Evolutionary conservation across 768 basidiomycete species (phyloP).

Genomic region (Pleurotus platypus): DNA sequence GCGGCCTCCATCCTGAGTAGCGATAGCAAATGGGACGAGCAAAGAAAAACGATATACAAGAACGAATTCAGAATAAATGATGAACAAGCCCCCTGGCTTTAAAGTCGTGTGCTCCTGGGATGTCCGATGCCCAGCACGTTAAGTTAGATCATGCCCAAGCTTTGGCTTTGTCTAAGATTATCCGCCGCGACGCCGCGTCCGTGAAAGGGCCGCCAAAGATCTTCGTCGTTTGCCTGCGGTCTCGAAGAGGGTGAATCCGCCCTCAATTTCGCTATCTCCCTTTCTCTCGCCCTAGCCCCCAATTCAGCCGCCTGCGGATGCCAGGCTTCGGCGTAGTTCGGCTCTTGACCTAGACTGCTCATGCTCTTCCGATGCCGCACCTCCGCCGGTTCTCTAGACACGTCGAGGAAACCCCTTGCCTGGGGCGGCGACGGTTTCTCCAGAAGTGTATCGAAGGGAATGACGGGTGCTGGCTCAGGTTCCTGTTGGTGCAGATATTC

Average conservation of each 20-base stretch:
- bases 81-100: neutral
- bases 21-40: no score
- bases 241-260: neutral
- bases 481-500: neutral
- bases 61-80: neutral
- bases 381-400: no score
- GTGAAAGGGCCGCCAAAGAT: slow-evolving; percentile 1
- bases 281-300: neutral
- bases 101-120: neutral
- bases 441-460: neutral
- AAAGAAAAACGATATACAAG: neutral
- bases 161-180: slow-evolving; percentile 2
- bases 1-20: no score
- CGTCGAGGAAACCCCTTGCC: no score
- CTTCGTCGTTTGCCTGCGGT: neutral
- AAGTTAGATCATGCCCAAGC: neutral
- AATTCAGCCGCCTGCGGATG: neutral
- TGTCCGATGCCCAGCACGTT: neutral
- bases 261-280: neutral
- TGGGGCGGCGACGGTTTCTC: neutral
- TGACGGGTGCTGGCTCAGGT: neutral
- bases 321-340: neutral
- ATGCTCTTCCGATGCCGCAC: neutral
- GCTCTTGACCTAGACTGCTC: neutral
- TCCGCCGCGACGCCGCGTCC: slow-evolving; percentile 2